Percentiles rank a stretch among this genome's conserved stretches.
These are phyloP conservation scores for Galerina sulciceps DNA, from an alignment of 768 basidiomycete species.

Conservation along the genomic window DNA sequence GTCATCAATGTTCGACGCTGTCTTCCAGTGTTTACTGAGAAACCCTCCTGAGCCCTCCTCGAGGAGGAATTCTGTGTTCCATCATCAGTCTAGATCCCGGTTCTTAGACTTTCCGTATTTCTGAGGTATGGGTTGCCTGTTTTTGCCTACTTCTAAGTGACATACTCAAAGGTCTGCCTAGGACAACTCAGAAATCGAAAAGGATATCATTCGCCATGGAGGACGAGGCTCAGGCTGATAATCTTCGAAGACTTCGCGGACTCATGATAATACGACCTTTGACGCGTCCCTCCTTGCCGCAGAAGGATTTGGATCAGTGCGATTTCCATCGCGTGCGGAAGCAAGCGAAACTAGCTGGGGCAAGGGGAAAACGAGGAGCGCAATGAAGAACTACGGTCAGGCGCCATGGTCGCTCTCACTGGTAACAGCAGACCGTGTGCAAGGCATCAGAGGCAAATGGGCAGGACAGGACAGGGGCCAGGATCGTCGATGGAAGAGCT, in stretches of 20 bases:
- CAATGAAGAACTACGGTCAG: constrained; percentile 65
- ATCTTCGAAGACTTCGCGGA: constrained; percentile 62
- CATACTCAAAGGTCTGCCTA: constrained; percentile 37
- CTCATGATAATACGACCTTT: constrained; percentile 42
- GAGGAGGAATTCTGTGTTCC: no score
- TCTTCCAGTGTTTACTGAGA: no score
- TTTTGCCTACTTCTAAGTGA: no score
- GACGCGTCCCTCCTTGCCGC: constrained; percentile 34
- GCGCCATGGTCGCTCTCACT: constrained; percentile 49
- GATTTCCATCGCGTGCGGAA: constrained; percentile 41
- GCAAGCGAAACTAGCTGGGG: constrained; percentile 23
- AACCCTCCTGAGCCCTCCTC: no score
- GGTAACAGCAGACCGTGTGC: constrained; percentile 24
- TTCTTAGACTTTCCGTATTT: no score
- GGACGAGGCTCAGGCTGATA: constrained; percentile 65
- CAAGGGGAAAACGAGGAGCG: constrained; percentile 45
- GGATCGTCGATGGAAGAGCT: constrained; percentile 60
- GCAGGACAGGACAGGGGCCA: not conserved
- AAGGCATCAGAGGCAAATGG: constrained; percentile 22
- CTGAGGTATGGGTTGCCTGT: no score
- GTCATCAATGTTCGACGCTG: no score
- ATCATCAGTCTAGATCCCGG: no score
- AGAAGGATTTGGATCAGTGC: constrained; percentile 28
- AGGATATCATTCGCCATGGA: constrained; percentile 78
- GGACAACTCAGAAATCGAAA: constrained; percentile 64